Evolutionary conservation across 768 basidiomycete genomes (phyloP).

Genomic region (Chalciporus pseudorubinellus): DNA sequence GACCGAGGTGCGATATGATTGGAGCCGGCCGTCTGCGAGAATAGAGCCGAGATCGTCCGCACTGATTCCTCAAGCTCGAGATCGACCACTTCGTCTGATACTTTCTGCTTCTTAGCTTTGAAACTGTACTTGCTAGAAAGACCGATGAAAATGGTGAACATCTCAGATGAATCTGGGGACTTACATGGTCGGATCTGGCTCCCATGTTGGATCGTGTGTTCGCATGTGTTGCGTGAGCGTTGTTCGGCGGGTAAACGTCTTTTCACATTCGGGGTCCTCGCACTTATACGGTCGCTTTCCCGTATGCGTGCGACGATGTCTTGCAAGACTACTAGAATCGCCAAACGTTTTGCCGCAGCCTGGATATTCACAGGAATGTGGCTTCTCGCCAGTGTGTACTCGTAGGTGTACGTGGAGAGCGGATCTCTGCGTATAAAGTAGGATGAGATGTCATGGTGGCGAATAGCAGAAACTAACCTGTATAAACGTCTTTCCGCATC

Average conservation of each 20-base stretch:
- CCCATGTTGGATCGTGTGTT: conserved; percentile 82
- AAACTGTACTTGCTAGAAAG: conserved; percentile 68
- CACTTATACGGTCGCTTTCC: conserved; percentile 87
- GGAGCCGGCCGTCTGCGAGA: conserved; percentile 47
- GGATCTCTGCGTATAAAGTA: conserved; percentile 57
- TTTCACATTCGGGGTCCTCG: conserved; percentile 77
- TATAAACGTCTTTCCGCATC: conserved; percentile 89
- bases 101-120: conserved; percentile 64
- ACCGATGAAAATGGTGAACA: conserved; percentile 15
- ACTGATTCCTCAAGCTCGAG: conserved; percentile 69
- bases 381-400: conserved; percentile 92
- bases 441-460: conserved; percentile 4
- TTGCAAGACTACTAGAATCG: conserved; percentile 87
- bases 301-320: conserved; percentile 87
- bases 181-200: conserved; percentile 79
- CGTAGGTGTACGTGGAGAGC: conserved; percentile 86
- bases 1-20: conserved; percentile 31
- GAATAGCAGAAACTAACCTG: conserved; percentile 51
- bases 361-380: conserved; percentile 87
- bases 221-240: conserved; percentile 86
- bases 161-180: conserved; percentile 28
- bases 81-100: conserved; percentile 51
- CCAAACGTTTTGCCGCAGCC: conserved; percentile 86
- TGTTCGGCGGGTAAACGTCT: conserved; percentile 84
- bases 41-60: conserved; percentile 69